Conservation (phyloP, 192 early-diverging fungal genomes). For the Paraglomus brasilianum region DNA sequence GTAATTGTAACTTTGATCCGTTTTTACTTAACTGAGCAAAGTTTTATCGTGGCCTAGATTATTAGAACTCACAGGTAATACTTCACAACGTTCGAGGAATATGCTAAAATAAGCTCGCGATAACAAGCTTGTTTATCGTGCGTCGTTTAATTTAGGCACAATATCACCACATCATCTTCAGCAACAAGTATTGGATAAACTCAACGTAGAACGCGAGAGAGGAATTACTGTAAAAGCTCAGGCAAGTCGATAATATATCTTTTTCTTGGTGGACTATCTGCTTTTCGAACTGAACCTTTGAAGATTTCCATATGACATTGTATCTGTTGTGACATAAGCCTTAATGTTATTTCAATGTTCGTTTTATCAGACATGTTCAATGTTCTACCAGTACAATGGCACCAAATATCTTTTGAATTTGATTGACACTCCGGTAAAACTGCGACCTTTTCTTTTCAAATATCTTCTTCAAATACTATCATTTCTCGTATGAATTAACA, state of each 20-base stretch:
- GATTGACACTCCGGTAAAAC: constrained; percentile 88
- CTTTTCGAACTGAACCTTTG: background rate
- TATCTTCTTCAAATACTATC: background rate
- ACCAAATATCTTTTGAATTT: constrained; percentile 87
- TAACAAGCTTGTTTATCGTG: background rate
- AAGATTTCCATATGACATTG: background rate
- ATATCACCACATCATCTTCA: constrained; percentile 19
- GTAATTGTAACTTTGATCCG: background rate
- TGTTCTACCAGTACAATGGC: constrained; percentile 86
- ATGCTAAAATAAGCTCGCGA: constrained; percentile 28
- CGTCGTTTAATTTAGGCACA: constrained; percentile 16
- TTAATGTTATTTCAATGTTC: background rate
- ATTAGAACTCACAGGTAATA: constrained; percentile 88
- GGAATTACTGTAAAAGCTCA: constrained; percentile 99
- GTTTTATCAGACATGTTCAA: constrained; percentile 70
- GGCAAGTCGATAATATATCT: constrained; percentile 38
- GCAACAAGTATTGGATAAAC: constrained; percentile 90
- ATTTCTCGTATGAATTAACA: background rate
- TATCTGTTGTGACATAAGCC: too few relatives aligned
- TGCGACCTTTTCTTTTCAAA: background rate
- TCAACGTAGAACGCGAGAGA: constrained; percentile 92
- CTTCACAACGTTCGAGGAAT: constrained; percentile 64
- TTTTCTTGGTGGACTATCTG: background rate
- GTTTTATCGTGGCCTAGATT: constrained; percentile 45
- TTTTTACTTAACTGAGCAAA: background rate